Evolutionary conservation across 1,284 basidiomycete species (phyloP).

Genomic region (Tausonia pullulans): DNA sequence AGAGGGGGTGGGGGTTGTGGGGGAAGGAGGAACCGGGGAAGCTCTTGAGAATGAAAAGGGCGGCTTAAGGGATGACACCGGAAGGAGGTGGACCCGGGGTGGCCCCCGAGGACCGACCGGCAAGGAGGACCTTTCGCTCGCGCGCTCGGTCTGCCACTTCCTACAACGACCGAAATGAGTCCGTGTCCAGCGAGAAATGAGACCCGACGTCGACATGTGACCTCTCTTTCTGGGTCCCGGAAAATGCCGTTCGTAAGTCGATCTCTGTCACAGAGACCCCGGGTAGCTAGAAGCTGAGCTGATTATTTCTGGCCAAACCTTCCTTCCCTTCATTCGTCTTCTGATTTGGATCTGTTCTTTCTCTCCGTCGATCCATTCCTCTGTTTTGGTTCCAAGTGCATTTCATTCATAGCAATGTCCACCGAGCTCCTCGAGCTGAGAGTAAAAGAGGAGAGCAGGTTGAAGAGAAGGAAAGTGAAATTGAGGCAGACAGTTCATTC

Average conservation of each 20-base stretch:
- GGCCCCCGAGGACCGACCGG: not conserved
- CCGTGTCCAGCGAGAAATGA: not conserved
- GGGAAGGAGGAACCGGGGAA: not conserved
- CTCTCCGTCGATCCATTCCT: not conserved
- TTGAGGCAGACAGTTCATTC: too few relatives aligned
- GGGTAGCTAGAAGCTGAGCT: too few relatives aligned
- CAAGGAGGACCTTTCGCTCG: not conserved
- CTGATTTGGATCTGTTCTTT: not conserved
- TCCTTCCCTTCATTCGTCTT: not conserved
- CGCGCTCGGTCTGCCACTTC: not conserved
- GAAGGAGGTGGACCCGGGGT: not conserved
- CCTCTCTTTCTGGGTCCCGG: too few relatives aligned
- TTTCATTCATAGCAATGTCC: not conserved
- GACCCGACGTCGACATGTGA: not conserved
- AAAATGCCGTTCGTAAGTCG: too few relatives aligned
- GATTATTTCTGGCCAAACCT: too few relatives aligned
- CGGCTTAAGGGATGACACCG: not conserved
- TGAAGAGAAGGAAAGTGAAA: slow-evolving; percentile 19
- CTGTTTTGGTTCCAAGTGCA: too few relatives aligned
- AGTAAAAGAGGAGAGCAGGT: not conserved
- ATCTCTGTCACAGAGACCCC: too few relatives aligned
- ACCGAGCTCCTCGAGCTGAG: not conserved
- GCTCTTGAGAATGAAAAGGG: not conserved
- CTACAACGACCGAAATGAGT: not conserved
- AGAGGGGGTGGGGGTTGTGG: not conserved